Conservation (phyloP, 441 rosid species). For the Populus trichocarpa region DNA sequence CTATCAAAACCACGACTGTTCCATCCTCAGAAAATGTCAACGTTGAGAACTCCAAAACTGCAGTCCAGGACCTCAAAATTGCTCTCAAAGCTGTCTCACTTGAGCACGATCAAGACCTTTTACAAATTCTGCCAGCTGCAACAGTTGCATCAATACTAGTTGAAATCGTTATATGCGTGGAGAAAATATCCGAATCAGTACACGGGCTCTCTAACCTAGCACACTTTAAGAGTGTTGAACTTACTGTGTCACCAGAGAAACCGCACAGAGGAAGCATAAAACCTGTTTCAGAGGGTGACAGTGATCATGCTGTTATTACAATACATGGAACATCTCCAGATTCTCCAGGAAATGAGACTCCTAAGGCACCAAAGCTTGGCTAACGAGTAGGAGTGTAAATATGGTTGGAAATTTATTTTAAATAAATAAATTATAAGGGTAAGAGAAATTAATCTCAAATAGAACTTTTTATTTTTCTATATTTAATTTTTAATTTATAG, state of each 20-base stretch:
- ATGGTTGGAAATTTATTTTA: not conserved
- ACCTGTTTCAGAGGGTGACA: conserved; percentile 39
- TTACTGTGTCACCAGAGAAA: conserved; percentile 28
- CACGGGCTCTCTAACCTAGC: conserved; percentile 43
- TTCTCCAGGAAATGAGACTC: conserved; percentile 25
- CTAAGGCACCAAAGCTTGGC: conserved; percentile 12
- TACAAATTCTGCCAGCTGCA: conserved; percentile 51
- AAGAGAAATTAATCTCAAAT: too few relatives aligned
- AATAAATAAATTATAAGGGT: too few relatives aligned
- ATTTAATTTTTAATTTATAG: too few relatives aligned
- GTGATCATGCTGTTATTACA: conserved; percentile 29
- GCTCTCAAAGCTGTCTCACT: conserved; percentile 36
- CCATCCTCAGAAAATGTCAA: conserved; percentile 42
- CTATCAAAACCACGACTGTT: conserved; percentile 58
- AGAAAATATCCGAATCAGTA: conserved; percentile 47
- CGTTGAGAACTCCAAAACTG: conserved; percentile 49
- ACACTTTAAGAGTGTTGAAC: conserved; percentile 36
- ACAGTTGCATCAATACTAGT: conserved; percentile 57
- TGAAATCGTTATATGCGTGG: conserved; percentile 46
- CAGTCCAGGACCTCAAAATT: conserved; percentile 41
- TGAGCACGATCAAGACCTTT: conserved; percentile 31
- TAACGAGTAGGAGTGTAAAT: conserved; percentile 22
- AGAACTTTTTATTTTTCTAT: too few relatives aligned
- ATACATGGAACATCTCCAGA: conserved; percentile 25
- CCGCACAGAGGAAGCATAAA: conserved; percentile 54